Evolutionary conservation across 352 stramenopile genomes (phyloP).

Genomic region (Phytophthora litchii): DNA sequence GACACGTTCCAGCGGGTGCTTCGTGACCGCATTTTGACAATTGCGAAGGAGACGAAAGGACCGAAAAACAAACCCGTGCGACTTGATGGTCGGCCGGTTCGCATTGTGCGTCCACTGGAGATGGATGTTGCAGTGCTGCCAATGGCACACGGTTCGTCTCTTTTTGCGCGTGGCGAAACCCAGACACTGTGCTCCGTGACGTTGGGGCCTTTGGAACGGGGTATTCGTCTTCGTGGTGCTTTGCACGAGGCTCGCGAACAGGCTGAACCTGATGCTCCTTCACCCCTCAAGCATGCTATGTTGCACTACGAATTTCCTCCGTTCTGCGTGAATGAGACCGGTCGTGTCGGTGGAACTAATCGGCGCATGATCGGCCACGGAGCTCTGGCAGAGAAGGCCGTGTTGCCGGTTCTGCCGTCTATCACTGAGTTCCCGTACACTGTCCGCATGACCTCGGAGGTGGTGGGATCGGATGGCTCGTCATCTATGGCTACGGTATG

Average conservation of each 20-base stretch:
- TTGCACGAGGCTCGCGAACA: conserved; percentile 49
- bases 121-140: conserved; percentile 89
- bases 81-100: conserved; percentile 84
- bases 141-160: conserved; percentile 88
- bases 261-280: conserved; percentile 34
- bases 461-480: conserved; percentile 94
- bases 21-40: conserved; percentile 63
- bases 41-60: conserved; percentile 28
- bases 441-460: conserved; percentile 96
- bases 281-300: conserved; percentile 88
- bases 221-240: conserved; percentile 69
- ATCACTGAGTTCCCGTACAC: conserved; percentile 96
- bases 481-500: conserved; percentile 98
- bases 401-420: conserved; percentile 92
- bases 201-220: conserved; percentile 80
- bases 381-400: conserved; percentile 95
- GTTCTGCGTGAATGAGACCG: conserved; percentile 97
- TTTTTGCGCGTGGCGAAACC: conserved; percentile 90
- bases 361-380: conserved; percentile 97
- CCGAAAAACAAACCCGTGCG: conserved; percentile 55
- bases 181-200: conserved; percentile 92
- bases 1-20: conserved; percentile 81
- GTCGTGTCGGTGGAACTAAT: conserved; percentile 83
- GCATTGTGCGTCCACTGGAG: conserved; percentile 85
- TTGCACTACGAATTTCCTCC: conserved; percentile 99